Evolutionary conservation across 805 yeast species (phyloP).

Genomic region (Candida xyloterini): DNA sequence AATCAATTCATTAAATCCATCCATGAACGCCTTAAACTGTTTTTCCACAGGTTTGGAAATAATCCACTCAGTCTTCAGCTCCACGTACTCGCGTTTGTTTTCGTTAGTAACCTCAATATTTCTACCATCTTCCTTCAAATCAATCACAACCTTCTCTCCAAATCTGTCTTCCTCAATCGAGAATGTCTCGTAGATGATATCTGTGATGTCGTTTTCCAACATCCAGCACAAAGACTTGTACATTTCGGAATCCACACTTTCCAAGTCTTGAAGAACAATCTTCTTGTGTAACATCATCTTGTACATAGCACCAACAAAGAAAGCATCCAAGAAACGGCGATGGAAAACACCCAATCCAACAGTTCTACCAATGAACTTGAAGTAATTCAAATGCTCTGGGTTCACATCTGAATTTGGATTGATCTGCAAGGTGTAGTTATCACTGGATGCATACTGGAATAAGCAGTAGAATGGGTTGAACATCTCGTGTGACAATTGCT

Average conservation of each 20-base stretch:
- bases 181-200: conserved; percentile 82
- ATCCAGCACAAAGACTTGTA: conserved; percentile 95
- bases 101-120: conserved; percentile 91
- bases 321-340: conserved; percentile 94
- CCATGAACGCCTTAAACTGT: conserved; percentile 94
- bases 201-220: conserved; percentile 89
- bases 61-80: conserved; percentile 93
- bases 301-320: conserved; percentile 96
- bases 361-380: conserved; percentile 97
- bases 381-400: conserved; percentile 96
- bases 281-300: conserved; percentile 96
- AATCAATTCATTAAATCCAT: conserved; percentile 94
- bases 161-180: conserved; percentile 85
- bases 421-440: conserved; percentile 95
- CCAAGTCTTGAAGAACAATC: conserved; percentile 95
- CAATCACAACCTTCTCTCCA: conserved; percentile 87
- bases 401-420: conserved; percentile 96
- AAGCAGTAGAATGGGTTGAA: conserved; percentile 97
- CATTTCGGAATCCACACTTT: conserved; percentile 97
- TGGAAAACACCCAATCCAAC: conserved; percentile 99
- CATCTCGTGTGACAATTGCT: conserved; percentile 95
- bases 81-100: conserved; percentile 93
- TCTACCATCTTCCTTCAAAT: conserved; percentile 84
- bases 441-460: conserved; percentile 96
- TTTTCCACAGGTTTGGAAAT: conserved; percentile 90